A percentile compares a stretch with the other conserved stretches of the same genome.
Conservation (phyloP, 108 stramenopile species). For the Pseudonitzschia multistriata region DNA sequence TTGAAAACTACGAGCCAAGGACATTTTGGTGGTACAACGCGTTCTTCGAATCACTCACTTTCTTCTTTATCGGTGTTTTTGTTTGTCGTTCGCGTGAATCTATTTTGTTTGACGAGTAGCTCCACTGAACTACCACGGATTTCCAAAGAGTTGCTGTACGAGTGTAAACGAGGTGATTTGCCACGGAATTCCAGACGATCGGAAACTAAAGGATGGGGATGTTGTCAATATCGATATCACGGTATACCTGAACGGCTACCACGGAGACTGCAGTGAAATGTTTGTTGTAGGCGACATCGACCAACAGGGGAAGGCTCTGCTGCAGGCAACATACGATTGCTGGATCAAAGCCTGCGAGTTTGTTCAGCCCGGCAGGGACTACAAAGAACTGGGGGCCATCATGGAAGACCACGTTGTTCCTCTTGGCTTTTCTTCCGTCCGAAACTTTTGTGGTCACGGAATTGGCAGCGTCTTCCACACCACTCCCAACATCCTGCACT, state of each 20-base stretch:
- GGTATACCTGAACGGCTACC: constrained; percentile 89
- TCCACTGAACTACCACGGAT: constrained; percentile 96
- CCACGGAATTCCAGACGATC: constrained; percentile 98
- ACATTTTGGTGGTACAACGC: background rate
- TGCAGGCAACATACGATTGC: constrained; percentile 90
- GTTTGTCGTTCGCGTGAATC: too few species aligned
- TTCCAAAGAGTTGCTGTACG: constrained; percentile 97
- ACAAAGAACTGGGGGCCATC: constrained; percentile 91
- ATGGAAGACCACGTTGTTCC: constrained; percentile 82
- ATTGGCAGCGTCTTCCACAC: constrained; percentile 94
- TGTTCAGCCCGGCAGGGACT: constrained; percentile 78
- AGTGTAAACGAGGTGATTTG: constrained; percentile 99
- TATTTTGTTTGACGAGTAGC: constrained; percentile 11
- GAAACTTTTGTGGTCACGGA: constrained; percentile 95
- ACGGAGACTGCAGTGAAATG: constrained; percentile 98
- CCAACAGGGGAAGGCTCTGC: constrained; percentile 55
- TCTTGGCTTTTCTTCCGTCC: constrained; percentile 74
- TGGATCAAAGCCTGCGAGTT: constrained; percentile 75
- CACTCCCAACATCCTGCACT: constrained; percentile 95
- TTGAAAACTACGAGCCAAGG: too few species aligned
- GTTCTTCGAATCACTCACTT: too few species aligned
- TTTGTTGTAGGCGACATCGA: constrained; percentile 88
- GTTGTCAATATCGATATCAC: constrained; percentile 97
- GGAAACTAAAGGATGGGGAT: constrained; percentile 85
- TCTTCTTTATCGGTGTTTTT: background rate